Conservation (phyloP, 2,329 filamentous ascomycete species). For the Diaporthe longicolla region DNA sequence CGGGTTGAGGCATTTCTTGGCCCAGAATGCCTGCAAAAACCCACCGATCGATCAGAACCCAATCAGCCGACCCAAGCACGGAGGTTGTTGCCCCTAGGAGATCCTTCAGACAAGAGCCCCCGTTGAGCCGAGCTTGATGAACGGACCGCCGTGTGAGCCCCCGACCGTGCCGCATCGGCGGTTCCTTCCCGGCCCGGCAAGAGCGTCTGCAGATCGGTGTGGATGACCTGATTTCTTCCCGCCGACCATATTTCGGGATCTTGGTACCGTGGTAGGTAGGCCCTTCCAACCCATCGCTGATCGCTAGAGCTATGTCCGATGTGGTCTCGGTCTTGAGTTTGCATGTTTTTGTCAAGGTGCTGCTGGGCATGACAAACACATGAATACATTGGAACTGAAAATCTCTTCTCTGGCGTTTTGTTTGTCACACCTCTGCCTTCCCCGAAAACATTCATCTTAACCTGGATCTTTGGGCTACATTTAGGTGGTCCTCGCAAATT, state of each 20-base stretch:
- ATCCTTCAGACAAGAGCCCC: not conserved
- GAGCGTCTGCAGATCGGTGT: not conserved
- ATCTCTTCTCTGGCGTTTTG: too few species aligned
- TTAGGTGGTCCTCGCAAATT: too few species aligned
- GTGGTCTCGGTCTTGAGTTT: not conserved
- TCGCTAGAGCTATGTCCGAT: not conserved
- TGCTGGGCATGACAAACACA: too few species aligned
- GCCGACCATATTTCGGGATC: not conserved
- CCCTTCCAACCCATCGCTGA: not conserved
- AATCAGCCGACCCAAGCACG: not conserved
- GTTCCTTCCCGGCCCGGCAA: not conserved
- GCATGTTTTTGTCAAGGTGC: not conserved
- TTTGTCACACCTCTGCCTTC: too few species aligned
- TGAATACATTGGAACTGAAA: too few species aligned
- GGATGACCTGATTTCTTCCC: not conserved
- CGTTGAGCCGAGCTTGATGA: not conserved
- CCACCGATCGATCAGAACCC: constrained; percentile 4
- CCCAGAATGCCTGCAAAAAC: not conserved
- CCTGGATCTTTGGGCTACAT: too few species aligned
- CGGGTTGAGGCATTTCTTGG: constrained; percentile 12
- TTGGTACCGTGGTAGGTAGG: not conserved
- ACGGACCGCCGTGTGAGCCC: constrained; percentile 6
- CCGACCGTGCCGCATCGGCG: not conserved
- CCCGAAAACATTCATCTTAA: too few species aligned
- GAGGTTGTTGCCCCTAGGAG: not conserved